Base-by-base conservation (phyloP, 371 early-diverging fungal genomes). In the Gilbertella persicaria region DNA sequence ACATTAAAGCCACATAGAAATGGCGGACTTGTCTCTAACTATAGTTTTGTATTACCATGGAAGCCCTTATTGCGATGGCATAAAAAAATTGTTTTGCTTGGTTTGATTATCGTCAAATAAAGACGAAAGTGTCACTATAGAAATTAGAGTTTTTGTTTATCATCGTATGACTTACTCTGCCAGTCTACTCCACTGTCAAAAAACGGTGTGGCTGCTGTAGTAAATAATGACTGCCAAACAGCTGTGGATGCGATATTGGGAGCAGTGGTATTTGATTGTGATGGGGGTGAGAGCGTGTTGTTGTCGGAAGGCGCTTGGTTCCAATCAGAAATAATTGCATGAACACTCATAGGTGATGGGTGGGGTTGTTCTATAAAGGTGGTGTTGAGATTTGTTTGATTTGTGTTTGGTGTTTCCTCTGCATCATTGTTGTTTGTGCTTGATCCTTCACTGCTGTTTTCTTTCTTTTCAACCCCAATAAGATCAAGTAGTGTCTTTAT, bases 331-430 rank as follows among this genome's bases (percentile, higher is more conserved):
- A 61, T 49, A 12, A 65, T 65, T 12, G 61, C 42, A 20, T 65
- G 61, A n/a, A 65, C 57, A 28, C 66, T 65, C 66, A 65, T 65
- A 8, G 66, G 61, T 3, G 61, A 65, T 28, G 53, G 35, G 12
- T 53, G 42, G 7, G 28, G 16, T 17, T 25, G 6, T 12, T 16
- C 29, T 29, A 21, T 33, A 14, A 44, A 25, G 3, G 29, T 14
- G 1, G 4, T 26, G 12, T 41, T 48, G 16, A 19, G 23, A 2
- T 33, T 9, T 12, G 33, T 2, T 33, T 8, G 33, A 10, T 9
- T 33, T 2, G 10, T 33, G 13, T 33, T 33, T 33, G 33, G 33
- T 13, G 13, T n/a, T n/a, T n/a, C n/a, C 33, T 5, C 6, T 33
- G 33, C 8, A 33, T 3, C 10, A 9, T 5, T 33, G 10, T 33